Conservation (phyloP, 768 basidiomycete species). For the Termitomyces sp. region DNA sequence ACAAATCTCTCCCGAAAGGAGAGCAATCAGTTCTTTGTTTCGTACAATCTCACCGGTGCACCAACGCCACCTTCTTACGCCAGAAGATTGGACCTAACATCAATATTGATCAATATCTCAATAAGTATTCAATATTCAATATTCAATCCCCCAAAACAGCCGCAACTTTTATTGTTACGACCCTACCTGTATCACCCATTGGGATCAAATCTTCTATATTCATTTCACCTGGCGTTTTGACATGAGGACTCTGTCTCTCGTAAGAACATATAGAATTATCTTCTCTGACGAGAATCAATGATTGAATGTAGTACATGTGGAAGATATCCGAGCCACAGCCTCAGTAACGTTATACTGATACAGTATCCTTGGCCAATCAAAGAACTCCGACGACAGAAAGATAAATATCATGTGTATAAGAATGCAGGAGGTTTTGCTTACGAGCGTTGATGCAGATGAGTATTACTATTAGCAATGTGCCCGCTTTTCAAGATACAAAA, state of each 20-base stretch:
- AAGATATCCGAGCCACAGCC: no score
- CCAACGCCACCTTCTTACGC: neutral
- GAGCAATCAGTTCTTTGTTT: neutral
- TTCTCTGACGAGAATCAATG: neutral
- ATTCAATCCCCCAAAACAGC: neutral
- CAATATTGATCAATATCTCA: neutral
- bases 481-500: neutral
- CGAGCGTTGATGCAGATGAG: neutral
- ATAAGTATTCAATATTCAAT: neutral
- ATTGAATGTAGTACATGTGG: no score
- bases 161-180: neutral
- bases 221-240: neutral
- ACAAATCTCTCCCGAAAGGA: neutral
- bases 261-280: neutral
- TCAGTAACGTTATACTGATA: no score
- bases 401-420: neutral
- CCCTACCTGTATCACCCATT: neutral
- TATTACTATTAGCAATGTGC: neutral
- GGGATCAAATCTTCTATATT: neutral
- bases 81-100: neutral
- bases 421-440: neutral
- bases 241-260: neutral
- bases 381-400: neutral
- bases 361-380: no score
- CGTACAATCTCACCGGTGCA: neutral